Evolutionary conservation across 441 rosid genomes (phyloP).

Genomic region (Gossypium davidsonii): DNA sequence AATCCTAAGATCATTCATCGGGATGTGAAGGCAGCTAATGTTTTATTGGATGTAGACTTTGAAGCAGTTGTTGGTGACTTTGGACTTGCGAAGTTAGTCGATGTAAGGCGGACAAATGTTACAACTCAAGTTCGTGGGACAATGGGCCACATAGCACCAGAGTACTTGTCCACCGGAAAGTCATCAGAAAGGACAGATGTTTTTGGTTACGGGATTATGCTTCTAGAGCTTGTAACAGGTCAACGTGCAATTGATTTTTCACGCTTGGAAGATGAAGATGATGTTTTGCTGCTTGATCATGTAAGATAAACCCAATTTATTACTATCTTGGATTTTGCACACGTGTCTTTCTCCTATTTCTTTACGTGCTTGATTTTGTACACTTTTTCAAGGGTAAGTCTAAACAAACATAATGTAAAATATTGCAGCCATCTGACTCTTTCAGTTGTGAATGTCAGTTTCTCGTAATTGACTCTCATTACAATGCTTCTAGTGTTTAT

Average conservation of each 20-base stretch:
- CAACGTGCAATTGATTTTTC: conserved; percentile 96
- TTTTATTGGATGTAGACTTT: conserved; percentile 76
- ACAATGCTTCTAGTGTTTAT: not conserved
- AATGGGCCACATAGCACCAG: conserved; percentile 98
- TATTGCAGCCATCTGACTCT: no score
- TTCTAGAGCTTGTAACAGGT: conserved; percentile 91
- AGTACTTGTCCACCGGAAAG: conserved; percentile 88
- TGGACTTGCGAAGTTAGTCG: conserved; percentile 86
- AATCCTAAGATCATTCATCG: conserved; percentile 93
- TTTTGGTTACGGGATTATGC: conserved; percentile 90
- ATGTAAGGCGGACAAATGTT: conserved; percentile 72
- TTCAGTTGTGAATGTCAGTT: not conserved
- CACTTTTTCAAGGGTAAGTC: no score
- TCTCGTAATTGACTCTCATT: not conserved
- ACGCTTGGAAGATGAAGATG: conserved; percentile 86
- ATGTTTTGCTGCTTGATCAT: conserved; percentile 87
- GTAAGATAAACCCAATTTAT: conserved; percentile 34
- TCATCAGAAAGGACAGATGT: conserved; percentile 91
- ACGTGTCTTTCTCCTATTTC: no score
- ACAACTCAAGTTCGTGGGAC: conserved; percentile 96
- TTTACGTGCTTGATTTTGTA: no score
- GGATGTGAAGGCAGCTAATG: conserved; percentile 93
- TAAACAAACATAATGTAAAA: no score
- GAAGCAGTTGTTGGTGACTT: conserved; percentile 98
- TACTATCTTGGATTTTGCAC: no score